Evolutionary conservation across 805 yeast species (phyloP), one percentile per base, ranked within the genome.

Genomic region (Priceomyces haplophilus): DNA sequence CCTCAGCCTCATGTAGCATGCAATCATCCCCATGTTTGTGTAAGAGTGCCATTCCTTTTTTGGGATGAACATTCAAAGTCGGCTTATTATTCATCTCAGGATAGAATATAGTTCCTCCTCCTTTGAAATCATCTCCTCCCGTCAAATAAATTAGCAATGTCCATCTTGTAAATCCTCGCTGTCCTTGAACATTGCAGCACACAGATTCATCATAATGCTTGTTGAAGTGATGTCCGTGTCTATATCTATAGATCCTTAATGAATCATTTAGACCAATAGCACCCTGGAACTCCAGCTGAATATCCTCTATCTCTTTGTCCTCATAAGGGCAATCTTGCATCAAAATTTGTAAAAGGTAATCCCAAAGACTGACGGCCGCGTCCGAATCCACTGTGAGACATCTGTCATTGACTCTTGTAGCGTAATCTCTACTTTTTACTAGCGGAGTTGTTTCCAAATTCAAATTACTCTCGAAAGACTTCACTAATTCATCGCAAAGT

Each of bases 11-110:
- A 50, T 81, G 87, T 37, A 69, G 55, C 46, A 81, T 53, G 55
- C 86, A 81, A 47, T 80, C 83, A 46, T 77, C 80, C 0, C 87
- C 85, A 54, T 81, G 87, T 49, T 79, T 79, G 51, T 81, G 87
- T 37, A 81, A 57, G 33, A 81, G 62, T 0, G 82, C 83, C 74
- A 74, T 65, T 0, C 85, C 87, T 43, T 63, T 68, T 13, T 55
- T 52, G 0, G 85, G 84, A 42, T 70, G 74, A 2, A 78, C 65
- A 12, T 61, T 62, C 20, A 65, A 48, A 1, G 62, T 61, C 16
- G 54, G 46, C 1, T 49, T 47, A 0, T 54, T 54, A 5, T 58
- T 52, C 6, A 27, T 20, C 13, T 55, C 54, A 3, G 65, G 65
- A 46, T 79, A 67, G 47, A 81, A 81, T 3, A 76, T 64, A 0